Percentiles rank a stretch among this genome's conserved stretches.
Conservation (phyloP, 306 rosid species). For the Quercus dentata region DNA sequence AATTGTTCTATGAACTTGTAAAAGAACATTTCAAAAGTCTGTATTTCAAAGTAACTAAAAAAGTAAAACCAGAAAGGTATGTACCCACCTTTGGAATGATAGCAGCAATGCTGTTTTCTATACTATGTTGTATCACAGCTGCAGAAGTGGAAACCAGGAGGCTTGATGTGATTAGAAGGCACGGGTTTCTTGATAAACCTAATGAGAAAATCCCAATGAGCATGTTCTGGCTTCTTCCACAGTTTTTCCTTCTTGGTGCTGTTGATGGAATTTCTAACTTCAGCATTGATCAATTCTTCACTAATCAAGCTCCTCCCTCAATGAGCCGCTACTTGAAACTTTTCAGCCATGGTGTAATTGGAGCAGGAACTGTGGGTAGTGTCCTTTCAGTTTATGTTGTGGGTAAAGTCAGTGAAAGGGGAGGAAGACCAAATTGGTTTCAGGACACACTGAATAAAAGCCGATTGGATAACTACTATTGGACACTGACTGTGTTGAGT, state of each 20-base stretch:
- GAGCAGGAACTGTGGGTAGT: slow-evolving; percentile 24
- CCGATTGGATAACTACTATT: slow-evolving; percentile 32
- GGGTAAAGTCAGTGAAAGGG: slow-evolving; percentile 10
- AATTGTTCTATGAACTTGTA: slow-evolving; percentile 7
- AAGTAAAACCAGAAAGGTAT: not conserved
- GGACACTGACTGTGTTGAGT: slow-evolving; percentile 17
- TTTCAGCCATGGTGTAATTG: slow-evolving; percentile 1
- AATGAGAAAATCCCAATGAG: slow-evolving; percentile 28
- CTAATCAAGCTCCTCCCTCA: not conserved
- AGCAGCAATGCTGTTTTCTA: slow-evolving; percentile 16
- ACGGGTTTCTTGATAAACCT: slow-evolving; percentile 25
- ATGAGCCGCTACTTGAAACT: not conserved
- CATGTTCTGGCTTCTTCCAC: slow-evolving; percentile 39
- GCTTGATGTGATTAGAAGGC: slow-evolving; percentile 18
- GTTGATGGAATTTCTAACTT: not conserved
- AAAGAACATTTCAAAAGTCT: not conserved
- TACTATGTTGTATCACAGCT: slow-evolving; percentile 29
- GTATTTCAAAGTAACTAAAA: not conserved
- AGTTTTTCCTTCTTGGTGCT: slow-evolving; percentile 19
- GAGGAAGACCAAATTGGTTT: slow-evolving; percentile 29
- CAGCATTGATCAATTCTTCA: not conserved
- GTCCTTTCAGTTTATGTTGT: slow-evolving; percentile 15
- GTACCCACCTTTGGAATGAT: not conserved
- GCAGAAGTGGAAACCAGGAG: slow-evolving; percentile 29
- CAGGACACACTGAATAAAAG: slow-evolving; percentile 28